Evolutionary conservation across 495 filamentous ascomycete species (phyloP).

Genomic region (Trichoderma erinaceum): DNA sequence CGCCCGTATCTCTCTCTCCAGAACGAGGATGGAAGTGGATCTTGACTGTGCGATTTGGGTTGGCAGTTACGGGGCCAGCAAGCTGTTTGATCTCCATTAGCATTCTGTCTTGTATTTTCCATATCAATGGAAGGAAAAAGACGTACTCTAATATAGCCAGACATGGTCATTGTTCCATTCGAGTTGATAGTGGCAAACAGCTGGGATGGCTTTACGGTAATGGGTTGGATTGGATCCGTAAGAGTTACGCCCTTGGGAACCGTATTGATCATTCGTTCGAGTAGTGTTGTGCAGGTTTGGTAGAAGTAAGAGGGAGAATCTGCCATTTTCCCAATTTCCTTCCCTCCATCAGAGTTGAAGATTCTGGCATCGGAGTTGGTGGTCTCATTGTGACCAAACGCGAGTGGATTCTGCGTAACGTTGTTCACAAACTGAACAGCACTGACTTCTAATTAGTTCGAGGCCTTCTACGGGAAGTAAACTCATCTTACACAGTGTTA

Average conservation of each 20-base stretch:
- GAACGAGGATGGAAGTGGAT: constrained; percentile 14
- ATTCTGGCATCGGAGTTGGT: constrained; percentile 36
- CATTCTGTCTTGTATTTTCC: background rate
- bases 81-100: background rate
- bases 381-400: constrained; percentile 23
- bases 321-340: constrained; percentile 29
- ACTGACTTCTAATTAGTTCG: background rate
- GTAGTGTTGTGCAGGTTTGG: background rate
- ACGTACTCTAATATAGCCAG: constrained; percentile 16
- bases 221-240: constrained; percentile 15
- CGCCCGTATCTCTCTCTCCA: background rate
- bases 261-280: constrained; percentile 20
- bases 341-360: constrained; percentile 35
- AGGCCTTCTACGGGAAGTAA: background rate
- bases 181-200: constrained; percentile 12
- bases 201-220: constrained; percentile 14
- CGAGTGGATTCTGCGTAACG: constrained; percentile 29
- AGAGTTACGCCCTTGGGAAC: constrained; percentile 17
- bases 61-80: background rate
- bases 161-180: constrained; percentile 15
- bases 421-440: constrained; percentile 18
- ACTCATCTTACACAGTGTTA: constrained; percentile 16
- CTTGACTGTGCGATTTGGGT: constrained; percentile 9
- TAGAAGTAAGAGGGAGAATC: constrained; percentile 17
- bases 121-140: background rate